Conservation (phyloP, 169 alveolate species). For the Perkinsus marinus region DNA sequence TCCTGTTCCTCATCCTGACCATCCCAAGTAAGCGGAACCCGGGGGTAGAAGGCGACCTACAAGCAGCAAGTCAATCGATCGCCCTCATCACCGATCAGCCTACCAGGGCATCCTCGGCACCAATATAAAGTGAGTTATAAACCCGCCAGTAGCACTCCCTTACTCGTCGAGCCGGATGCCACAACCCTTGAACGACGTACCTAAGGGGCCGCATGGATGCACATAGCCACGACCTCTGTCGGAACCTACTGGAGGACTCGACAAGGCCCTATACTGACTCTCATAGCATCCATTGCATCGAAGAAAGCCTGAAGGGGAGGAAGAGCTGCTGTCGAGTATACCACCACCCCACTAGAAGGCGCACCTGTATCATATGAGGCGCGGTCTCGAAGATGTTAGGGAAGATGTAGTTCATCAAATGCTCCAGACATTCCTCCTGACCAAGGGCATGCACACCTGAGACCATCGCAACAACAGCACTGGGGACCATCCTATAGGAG, state of each 20-base stretch:
- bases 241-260: slow-evolving; percentile 71
- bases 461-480: slow-evolving; percentile 28
- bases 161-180: slow-evolving; percentile 99
- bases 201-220: no score
- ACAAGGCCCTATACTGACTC: slow-evolving; percentile 96
- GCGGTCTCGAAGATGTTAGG: slow-evolving; percentile 98
- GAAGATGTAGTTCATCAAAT: slow-evolving; percentile 95
- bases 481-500: slow-evolving; percentile 49
- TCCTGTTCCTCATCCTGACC: not conserved
- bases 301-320: slow-evolving; percentile 89
- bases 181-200: slow-evolving; percentile 91
- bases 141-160: slow-evolving; percentile 95
- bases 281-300: slow-evolving; percentile 96
- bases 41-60: not conserved
- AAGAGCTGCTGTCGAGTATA: not conserved
- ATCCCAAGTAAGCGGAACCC: not conserved
- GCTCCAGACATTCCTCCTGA: slow-evolving; percentile 75
- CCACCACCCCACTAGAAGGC: not conserved
- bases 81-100: slow-evolving; percentile 8
- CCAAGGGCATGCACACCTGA: slow-evolving; percentile 42
- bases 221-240: not conserved
- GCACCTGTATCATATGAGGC: slow-evolving; percentile 74
- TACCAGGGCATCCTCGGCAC: slow-evolving; percentile 94
- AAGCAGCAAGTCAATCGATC: not conserved
- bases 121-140: slow-evolving; percentile 93